These are phyloP conservation scores for Pinguiococcus pyrenoidosus DNA, from an alignment of 108 stramenopile species.

Conservation along the genomic window DNA sequence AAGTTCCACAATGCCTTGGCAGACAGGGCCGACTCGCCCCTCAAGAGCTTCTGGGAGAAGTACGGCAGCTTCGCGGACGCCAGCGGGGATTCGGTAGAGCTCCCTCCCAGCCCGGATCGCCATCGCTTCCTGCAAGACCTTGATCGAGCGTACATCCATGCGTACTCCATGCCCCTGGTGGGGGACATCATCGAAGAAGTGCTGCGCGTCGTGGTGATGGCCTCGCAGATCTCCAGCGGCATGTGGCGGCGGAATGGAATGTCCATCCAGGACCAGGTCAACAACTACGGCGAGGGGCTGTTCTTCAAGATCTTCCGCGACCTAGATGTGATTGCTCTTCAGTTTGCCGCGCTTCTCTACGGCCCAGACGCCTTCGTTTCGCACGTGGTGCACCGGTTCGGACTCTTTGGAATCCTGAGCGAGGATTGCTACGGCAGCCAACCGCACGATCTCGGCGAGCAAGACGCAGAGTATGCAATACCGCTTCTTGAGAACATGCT, in stretches of 20 bases:
- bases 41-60: too few relatives aligned
- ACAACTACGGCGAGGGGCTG: slow-evolving; percentile 78
- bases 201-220: slow-evolving; percentile 16
- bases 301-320: slow-evolving; percentile 77
- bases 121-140: not conserved
- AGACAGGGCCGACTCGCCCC: too few relatives aligned
- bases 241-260: slow-evolving; percentile 83
- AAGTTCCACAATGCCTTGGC: too few relatives aligned
- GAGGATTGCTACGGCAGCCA: too few relatives aligned
- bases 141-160: not conserved
- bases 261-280: slow-evolving; percentile 24
- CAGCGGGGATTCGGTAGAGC: too few relatives aligned
- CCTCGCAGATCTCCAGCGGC: slow-evolving; percentile 70
- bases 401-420: too few relatives aligned
- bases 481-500: too few relatives aligned
- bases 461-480: too few relatives aligned
- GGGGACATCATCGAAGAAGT: slow-evolving; percentile 10
- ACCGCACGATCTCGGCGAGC: too few relatives aligned
- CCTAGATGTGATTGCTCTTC: slow-evolving; percentile 49
- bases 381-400: slow-evolving; percentile 24
- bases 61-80: too few relatives aligned
- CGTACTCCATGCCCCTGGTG: not conserved
- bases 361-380: slow-evolving; percentile 19
- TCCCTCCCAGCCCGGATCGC: too few relatives aligned
- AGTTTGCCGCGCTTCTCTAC: slow-evolving; percentile 15